Evolutionary conservation across 2,329 filamentous ascomycete species (phyloP), one percentile per base, ranked within the genome.

Genomic region (Penicillium polonicum): DNA sequence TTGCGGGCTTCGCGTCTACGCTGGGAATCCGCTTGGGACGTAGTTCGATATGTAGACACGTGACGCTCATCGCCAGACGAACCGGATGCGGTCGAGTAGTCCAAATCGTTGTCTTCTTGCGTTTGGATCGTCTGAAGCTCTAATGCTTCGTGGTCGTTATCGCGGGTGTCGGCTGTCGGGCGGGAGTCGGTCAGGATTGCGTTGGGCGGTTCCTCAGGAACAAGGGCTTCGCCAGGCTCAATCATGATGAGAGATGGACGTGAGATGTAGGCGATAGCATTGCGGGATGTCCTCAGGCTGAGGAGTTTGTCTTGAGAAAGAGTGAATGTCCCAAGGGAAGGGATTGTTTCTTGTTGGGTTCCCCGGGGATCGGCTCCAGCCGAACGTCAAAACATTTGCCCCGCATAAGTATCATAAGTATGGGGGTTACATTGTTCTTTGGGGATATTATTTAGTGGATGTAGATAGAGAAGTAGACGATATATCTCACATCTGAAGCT

Each of bases 31-130:
- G 63, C 42, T 2, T 60, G 66, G 5, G 69, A 70, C 0, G 57
- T 43, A 4, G 68, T 71, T 3, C 66, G 69, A 33, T 60, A 59
- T 13, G 68, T 60, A 2, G 65, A 59, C 23, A 69, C 36, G 5
- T 68, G 69, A 48, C 68, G 69, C 48, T 76, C 74, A 0, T 66
- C 65, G 2, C 68, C 71, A 0, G 73, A 74, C 0, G 74, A 75
- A 10, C 70, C 62, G 1, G 74, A 75, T 0, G 58, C 54, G 0
- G 69, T 66, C 10, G 65, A 68, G 31, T 57, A 59, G n/a, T 65
- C 62, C 9, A 60, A 33, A 35, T 68, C 65, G 38, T 67, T 49
- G 21, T 69, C 68, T 17, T 66, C 66, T 23, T 60, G 67, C 2
- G 71, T 73, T 44, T 69, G 66, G 17, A 74, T 71, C 17, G 68